Percentiles rank a stretch among this genome's conserved stretches.
phyloP scores from a whole-genome alignment of 106 monocot genomes.

The Phalaenopsis equestris region DNA sequence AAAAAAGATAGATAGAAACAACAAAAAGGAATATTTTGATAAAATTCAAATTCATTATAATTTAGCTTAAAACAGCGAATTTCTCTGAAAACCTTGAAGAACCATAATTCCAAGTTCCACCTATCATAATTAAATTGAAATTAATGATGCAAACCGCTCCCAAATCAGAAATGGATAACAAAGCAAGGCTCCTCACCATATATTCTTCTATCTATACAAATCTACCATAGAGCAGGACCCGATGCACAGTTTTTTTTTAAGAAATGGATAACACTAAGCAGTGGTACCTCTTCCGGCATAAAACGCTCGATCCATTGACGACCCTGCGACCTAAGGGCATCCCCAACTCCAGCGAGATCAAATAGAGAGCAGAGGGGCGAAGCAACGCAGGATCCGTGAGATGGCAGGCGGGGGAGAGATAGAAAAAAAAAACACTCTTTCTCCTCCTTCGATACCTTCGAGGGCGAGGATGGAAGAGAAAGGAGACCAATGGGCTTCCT shows the following conservation, averaged over 20 bases:
- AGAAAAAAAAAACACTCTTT: no score
- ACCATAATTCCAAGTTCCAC: neutral
- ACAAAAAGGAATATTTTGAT: neutral
- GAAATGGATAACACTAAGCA: neutral
- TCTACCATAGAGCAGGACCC: no score
- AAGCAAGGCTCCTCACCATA: no score
- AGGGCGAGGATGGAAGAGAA: no score
- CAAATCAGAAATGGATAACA: neutral
- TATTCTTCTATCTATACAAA: no score
- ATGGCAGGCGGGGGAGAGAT: neutral
- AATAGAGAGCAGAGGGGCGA: conserved; percentile 9
- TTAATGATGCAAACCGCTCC: neutral
- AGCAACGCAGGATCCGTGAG: neutral
- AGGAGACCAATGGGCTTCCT: no score
- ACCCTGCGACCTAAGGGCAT: conserved; percentile 22
- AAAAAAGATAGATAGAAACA: neutral
- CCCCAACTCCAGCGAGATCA: conserved; percentile 13
- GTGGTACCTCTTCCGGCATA: conserved; percentile 6
- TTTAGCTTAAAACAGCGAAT: neutral
- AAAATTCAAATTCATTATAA: neutral
- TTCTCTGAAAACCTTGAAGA: neutral
- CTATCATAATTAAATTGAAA: neutral
- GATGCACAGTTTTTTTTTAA: no score
- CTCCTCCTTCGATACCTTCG: no score
- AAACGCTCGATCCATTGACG: conserved; percentile 15